Conservation (phyloP, 2,329 filamentous ascomycete genomes). For the Alternaria conjuncta region DNA sequence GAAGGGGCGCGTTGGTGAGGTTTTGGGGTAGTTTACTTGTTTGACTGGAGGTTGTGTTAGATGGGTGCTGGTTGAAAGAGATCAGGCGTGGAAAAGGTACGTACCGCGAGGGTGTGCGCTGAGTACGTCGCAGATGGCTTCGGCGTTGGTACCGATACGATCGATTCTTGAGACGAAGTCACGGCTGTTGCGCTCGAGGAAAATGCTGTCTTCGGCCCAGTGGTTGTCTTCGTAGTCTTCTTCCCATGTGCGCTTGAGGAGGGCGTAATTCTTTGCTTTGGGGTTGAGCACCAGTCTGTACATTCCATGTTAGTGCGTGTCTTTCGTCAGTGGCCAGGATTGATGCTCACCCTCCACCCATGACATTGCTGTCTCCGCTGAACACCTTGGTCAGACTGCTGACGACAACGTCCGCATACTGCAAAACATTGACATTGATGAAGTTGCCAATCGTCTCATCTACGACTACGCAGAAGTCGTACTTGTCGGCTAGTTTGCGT, state of each 20-base stretch:
- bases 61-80: neutral
- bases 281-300: conserved; percentile 66
- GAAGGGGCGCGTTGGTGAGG: conserved; percentile 68
- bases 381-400: conserved; percentile 97
- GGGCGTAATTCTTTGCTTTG: conserved; percentile 71
- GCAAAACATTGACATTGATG: conserved; percentile 91
- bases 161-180: conserved; percentile 85
- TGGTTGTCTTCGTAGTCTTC: conserved; percentile 83
- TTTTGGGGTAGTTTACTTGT: conserved; percentile 85
- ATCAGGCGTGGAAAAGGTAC: neutral
- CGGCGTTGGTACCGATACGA: conserved; percentile 84
- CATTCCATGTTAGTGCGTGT: conserved; percentile 10
- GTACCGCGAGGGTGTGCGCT: conserved; percentile 61
- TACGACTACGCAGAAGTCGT: conserved; percentile 87
- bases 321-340: neutral
- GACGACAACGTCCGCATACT: conserved; percentile 87
- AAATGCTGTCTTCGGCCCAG: conserved; percentile 92
- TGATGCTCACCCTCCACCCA: conserved; percentile 74
- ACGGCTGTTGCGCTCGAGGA: conserved; percentile 94
- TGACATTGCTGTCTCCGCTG: conserved; percentile 96
- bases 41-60: conserved; percentile 63
- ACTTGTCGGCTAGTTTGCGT: conserved; percentile 76
- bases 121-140: conserved; percentile 79
- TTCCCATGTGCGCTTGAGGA: conserved; percentile 70
- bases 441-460: conserved; percentile 98